Evolutionary conservation across 139 green algal genomes (phyloP), one percentile per base, ranked within the genome.

Genomic region (Zygnema cylindricum): DNA sequence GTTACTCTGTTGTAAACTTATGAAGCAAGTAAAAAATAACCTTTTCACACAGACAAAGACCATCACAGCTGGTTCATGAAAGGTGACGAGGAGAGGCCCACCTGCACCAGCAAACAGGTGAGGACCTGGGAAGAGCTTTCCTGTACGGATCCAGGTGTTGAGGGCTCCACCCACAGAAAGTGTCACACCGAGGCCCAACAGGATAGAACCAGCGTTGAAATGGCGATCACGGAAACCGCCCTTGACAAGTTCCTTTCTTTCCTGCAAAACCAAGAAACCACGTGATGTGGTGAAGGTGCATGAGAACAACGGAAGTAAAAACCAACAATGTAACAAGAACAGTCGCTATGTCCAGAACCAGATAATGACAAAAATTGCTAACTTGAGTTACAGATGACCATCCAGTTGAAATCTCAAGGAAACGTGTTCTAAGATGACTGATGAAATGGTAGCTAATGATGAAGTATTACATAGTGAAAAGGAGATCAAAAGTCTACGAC

Each of bases 81-180:
- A 22, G 23, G 33, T 7, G 77, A 21, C 55, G 54, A 84, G 7
- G 2, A 40, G 76, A 7, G 76, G 23, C 88, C 73, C 69, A 92
- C 84, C 87, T 87, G 87, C 84, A 33, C 97, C 97, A 40, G 96
- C 96, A 85, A 96, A 99, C 83, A 99, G 95, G 92, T 99, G 97
- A 39, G 97, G 97, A 1, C 97, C 97, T 0, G 97, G 97, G 94
- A 99, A 99, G 40, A 99, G 95, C 93, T 98, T 98, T 84, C 94
- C 96, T 35, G 95, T 97, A 69, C 97, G 93, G 11, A 98, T 92
- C 90, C 93, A 99, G 39, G 97, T 99, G 95, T 99, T 99, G 82
- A 96, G 55, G 69, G 91, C 92, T 43, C 97, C 97, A 55, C 95
- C 95, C 25, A 99, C 93, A 32, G 92, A 94, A 25, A 98, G 95